phyloP scores from a whole-genome alignment of 1,139 yeast genomes.

The Sugiyamaella paludigena region DNA sequence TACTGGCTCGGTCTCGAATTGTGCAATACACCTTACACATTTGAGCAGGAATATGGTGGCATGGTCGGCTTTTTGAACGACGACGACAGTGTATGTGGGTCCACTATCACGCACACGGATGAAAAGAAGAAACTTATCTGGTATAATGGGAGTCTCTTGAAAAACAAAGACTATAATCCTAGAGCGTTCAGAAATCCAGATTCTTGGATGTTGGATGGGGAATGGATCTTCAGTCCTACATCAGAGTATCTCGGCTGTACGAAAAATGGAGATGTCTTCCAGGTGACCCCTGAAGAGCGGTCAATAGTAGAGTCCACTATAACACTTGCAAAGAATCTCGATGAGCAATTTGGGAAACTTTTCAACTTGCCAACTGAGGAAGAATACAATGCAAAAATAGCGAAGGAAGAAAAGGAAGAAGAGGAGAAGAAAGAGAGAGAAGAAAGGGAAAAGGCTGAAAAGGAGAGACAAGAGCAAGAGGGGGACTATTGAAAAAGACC shows the following conservation, averaged over 20 bases:
- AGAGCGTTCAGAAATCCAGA: constrained; percentile 1
- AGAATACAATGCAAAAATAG: background rate
- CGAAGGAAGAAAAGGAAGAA: background rate
- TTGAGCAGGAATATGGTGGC: constrained; percentile 5
- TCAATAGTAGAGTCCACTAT: background rate
- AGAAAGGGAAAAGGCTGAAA: background rate
- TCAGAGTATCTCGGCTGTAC: background rate
- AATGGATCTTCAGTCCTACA: background rate
- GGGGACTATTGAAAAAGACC: background rate
- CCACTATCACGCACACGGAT: constrained; percentile 5
- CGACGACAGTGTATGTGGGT: constrained; percentile 10
- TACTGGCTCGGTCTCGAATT: constrained; percentile 15
- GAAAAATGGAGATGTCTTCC: background rate
- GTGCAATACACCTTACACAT: constrained; percentile 1
- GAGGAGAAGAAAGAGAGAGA: background rate
- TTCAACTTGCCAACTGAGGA: background rate
- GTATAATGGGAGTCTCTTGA: constrained; percentile 12
- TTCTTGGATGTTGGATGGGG: constrained; percentile 7
- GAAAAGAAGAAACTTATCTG: constrained; percentile 3
- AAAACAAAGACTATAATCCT: background rate
- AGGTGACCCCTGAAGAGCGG: background rate
- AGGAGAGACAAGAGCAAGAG: background rate
- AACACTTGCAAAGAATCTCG: background rate
- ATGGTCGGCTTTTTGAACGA: constrained; percentile 1
- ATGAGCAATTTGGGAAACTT: no score